Percentiles rank a stretch among this genome's conserved stretches.
phyloP scores from a whole-genome alignment of 2,329 filamentous ascomycete species.

The Phialemoniopsis sp. region DNA sequence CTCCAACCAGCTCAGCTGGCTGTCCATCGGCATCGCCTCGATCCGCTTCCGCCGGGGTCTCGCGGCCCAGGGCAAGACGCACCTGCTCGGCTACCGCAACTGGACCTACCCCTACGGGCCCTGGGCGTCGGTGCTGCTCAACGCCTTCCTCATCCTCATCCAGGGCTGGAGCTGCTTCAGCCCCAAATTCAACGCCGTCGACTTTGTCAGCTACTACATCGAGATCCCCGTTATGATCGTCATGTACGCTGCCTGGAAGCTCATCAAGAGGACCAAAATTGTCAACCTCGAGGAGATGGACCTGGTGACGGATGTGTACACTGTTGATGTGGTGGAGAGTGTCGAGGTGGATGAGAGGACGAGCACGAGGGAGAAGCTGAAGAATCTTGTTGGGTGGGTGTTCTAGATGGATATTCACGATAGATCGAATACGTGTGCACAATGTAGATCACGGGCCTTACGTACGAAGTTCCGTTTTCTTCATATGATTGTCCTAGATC shows the following conservation, averaged over 20 bases:
- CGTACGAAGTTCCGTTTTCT: no score
- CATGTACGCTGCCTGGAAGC: slow-evolving; percentile 53
- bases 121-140: slow-evolving; percentile 50
- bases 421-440: no score
- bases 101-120: slow-evolving; percentile 64
- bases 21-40: slow-evolving; percentile 59
- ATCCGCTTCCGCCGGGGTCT: slow-evolving; percentile 61
- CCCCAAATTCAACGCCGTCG: slow-evolving; percentile 50
- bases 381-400: no score
- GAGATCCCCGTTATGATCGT: slow-evolving; percentile 57
- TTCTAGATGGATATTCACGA: no score
- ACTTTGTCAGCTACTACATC: slow-evolving; percentile 62
- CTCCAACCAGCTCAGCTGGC: slow-evolving; percentile 64
- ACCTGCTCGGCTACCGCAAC: slow-evolving; percentile 60
- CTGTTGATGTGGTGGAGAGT: slow-evolving; percentile 6
- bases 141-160: slow-evolving; percentile 55
- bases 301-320: slow-evolving; percentile 14
- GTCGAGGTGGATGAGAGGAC: no score
- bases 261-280: slow-evolving; percentile 12
- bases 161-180: slow-evolving; percentile 63
- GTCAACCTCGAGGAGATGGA: slow-evolving; percentile 13
- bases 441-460: no score
- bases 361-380: no score
- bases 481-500: no score
- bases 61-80: slow-evolving; percentile 52